A percentile compares a stretch with the other conserved stretches of the same genome.
Evolutionary conservation across 805 yeast genomes (phyloP).

Genomic region (Ogataea zsoltii): DNA sequence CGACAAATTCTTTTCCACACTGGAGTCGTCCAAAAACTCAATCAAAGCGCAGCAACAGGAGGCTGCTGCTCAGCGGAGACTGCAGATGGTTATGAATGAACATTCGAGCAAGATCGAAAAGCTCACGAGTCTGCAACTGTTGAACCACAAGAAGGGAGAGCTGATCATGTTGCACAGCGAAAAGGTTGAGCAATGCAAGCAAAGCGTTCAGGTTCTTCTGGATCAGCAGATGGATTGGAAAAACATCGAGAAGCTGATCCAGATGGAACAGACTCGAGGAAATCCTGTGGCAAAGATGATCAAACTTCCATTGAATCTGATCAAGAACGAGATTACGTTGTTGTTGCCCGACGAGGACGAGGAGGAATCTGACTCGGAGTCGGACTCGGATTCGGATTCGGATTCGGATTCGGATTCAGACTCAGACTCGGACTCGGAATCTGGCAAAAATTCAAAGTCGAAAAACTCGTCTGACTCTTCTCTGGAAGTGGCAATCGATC

Average conservation of each 20-base stretch:
- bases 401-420: conserved; percentile 32
- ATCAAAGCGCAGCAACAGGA: conserved; percentile 75
- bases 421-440: conserved; percentile 34
- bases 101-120: conserved; percentile 69
- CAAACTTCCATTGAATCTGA: conserved; percentile 66
- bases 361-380: conserved; percentile 34
- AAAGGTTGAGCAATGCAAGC: conserved; percentile 68
- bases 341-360: conserved; percentile 45
- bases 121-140: conserved; percentile 59
- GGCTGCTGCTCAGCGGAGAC: conserved; percentile 68
- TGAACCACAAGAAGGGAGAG: conserved; percentile 69
- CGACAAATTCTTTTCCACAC: conserved; percentile 80
- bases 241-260: conserved; percentile 74
- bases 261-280: conserved; percentile 65
- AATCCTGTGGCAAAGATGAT: conserved; percentile 65
- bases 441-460: conserved; percentile 4
- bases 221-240: conserved; percentile 94
- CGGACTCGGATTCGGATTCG: conserved; percentile 29
- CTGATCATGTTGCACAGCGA: conserved; percentile 69
- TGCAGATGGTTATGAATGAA: conserved; percentile 74
- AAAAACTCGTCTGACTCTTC: conserved; percentile 17
- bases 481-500: conserved; percentile 63
- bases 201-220: conserved; percentile 62
- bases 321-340: conserved; percentile 64
- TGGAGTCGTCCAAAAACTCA: conserved; percentile 79